Evolutionary conservation across 148 eudicot genomes (phyloP).

Genomic region (Persicaria maculosa): DNA sequence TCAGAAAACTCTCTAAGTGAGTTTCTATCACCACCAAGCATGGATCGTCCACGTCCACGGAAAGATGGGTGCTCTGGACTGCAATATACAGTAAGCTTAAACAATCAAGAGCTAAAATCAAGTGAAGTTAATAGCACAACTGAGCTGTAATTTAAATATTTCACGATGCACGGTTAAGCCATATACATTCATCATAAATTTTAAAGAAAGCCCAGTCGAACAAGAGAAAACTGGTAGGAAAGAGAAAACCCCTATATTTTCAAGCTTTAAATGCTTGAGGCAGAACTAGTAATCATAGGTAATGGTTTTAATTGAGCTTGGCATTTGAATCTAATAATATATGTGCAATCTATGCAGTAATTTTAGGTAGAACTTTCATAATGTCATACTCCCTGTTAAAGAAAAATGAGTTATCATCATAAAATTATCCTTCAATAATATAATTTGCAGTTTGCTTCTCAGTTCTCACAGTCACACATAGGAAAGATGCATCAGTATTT

Average conservation of each 20-base stretch:
- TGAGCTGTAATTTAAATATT: background rate
- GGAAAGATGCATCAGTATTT: background rate
- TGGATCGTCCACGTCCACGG: conserved; percentile 72
- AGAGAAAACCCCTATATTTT: background rate
- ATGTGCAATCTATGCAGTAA: background rate
- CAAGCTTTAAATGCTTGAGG: background rate
- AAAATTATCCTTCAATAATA: background rate
- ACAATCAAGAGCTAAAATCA: background rate
- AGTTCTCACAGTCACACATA: background rate
- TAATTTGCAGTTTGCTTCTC: background rate
- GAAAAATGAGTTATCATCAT: background rate
- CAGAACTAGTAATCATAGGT: background rate
- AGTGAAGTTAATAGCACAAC: background rate
- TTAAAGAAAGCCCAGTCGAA: background rate
- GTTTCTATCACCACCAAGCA: conserved; percentile 88
- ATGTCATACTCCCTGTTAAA: background rate
- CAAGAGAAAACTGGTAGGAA: background rate
- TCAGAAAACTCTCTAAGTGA: conserved; percentile 51
- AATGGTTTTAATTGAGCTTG: background rate
- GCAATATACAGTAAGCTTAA: conserved; percentile 20
- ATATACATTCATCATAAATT: background rate
- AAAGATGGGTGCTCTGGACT: conserved; percentile 98
- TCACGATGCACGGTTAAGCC: background rate
- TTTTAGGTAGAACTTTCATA: background rate
- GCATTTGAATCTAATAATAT: background rate